These are phyloP conservation scores for Lentinula sp. DNA, from an alignment of 768 basidiomycete genomes.

Conservation along the genomic window DNA sequence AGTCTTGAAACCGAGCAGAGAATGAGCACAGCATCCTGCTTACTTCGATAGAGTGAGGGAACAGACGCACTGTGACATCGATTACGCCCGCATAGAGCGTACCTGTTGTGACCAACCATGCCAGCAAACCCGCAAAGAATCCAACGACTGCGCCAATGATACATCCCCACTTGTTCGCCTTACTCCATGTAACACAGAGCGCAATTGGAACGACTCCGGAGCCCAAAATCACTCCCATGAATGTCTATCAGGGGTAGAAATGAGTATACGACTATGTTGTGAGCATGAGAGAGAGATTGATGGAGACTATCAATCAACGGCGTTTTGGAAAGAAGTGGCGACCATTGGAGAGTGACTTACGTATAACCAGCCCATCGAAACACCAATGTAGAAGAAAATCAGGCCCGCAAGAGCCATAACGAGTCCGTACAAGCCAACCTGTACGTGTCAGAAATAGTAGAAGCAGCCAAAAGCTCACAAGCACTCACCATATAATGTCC, in stretches of 20 bases:
- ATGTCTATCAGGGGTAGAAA: constrained; percentile 46
- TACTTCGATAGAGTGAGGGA: background rate
- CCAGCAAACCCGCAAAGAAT: constrained; percentile 61
- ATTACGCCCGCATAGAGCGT: constrained; percentile 64
- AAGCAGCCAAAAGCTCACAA: background rate
- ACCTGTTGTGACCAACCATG: constrained; percentile 83
- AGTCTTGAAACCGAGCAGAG: background rate
- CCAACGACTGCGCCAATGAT: constrained; percentile 69
- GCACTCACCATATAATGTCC: constrained; percentile 57
- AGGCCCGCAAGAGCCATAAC: constrained; percentile 79
- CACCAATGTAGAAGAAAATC: constrained; percentile 86
- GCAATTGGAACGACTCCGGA: constrained; percentile 86
- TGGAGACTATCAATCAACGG: background rate
- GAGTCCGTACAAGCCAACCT: constrained; percentile 67
- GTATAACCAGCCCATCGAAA: constrained; percentile 93
- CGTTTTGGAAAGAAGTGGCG: background rate
- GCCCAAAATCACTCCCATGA: constrained; percentile 85
- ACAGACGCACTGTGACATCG: constrained; percentile 51
- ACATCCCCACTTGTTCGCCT: constrained; percentile 83
- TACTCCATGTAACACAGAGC: constrained; percentile 77
- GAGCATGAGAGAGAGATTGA: background rate
- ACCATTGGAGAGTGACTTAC: constrained; percentile 31
- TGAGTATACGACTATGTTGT: background rate
- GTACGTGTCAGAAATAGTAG: background rate
- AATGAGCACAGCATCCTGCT: background rate